phyloP scores from a whole-genome alignment of 108 stramenopile species.

The Schizochytrium sp. region DNA sequence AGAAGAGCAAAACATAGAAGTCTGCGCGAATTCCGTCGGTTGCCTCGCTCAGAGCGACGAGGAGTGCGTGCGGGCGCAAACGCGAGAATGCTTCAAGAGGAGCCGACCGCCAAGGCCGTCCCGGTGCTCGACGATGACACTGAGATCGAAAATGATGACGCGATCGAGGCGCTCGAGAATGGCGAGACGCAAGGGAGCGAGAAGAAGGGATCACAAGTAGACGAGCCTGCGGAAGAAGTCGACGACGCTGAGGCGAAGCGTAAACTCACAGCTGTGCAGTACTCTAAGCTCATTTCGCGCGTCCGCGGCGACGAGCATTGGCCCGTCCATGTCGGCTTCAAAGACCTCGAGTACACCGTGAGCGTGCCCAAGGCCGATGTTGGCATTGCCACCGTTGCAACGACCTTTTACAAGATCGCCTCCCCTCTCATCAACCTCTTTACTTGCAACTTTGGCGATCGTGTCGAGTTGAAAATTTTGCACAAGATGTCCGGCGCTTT shows the following conservation, averaged over 20 bases:
- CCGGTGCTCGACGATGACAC: too few species aligned
- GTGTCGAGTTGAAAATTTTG: neutral
- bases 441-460: neutral
- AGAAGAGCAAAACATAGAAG: too few species aligned
- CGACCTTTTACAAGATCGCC: neutral
- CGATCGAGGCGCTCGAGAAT: too few species aligned
- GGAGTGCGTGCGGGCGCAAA: too few species aligned
- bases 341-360: neutral
- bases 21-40: too few species aligned
- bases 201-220: too few species aligned
- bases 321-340: neutral
- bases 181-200: too few species aligned
- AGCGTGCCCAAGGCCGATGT: neutral
- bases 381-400: neutral
- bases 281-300: neutral
- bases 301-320: neutral
- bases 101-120: too few species aligned
- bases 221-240: too few species aligned
- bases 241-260: neutral
- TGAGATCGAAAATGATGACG: too few species aligned
- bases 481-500: constrained; percentile 16
- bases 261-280: neutral
- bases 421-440: neutral
- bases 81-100: too few species aligned
- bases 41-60: too few species aligned